Evolutionary conservation across 2,329 filamentous ascomycete species (phyloP).

Genomic region (Colletotrichum sp.): DNA sequence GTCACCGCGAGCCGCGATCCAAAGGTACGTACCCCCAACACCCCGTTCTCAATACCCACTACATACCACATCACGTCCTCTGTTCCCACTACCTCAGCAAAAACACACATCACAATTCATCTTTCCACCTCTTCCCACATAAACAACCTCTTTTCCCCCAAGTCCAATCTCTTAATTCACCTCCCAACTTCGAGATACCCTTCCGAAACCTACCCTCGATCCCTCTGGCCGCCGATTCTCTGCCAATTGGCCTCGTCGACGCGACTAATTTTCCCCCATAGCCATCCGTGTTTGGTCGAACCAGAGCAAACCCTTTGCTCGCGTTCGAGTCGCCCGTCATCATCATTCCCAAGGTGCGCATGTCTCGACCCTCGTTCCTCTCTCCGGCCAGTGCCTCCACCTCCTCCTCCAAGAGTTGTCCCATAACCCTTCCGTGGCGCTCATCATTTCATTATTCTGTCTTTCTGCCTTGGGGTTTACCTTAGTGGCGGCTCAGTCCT

Average conservation of each 20-base stretch:
- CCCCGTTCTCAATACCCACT: slow-evolving; percentile 18
- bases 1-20: not conserved
- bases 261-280: slow-evolving; percentile 5
- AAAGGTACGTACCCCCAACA: slow-evolving; percentile 10
- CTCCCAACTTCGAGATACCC: not conserved
- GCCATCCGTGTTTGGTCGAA: slow-evolving; percentile 10
- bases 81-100: slow-evolving; percentile 20
- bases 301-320: slow-evolving; percentile 6
- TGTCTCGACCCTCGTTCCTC: not conserved
- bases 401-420: not conserved
- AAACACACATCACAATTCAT: slow-evolving; percentile 15
- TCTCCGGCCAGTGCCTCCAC: not conserved
- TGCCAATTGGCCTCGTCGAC: slow-evolving; percentile 6
- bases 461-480: not conserved
- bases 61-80: slow-evolving; percentile 21
- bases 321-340: slow-evolving; percentile 15
- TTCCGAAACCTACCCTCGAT: not conserved
- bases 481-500: not conserved
- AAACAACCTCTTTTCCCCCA: slow-evolving; percentile 7
- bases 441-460: not conserved
- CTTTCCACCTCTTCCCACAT: slow-evolving; percentile 4
- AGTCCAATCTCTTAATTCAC: not conserved
- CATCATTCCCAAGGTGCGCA: slow-evolving; percentile 19
- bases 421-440: not conserved
- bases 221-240: not conserved